Percentiles rank a stretch among this genome's conserved stretches.
phyloP scores from a whole-genome alignment of 306 rosid genomes.

The Casuarina cunninghamiana region DNA sequence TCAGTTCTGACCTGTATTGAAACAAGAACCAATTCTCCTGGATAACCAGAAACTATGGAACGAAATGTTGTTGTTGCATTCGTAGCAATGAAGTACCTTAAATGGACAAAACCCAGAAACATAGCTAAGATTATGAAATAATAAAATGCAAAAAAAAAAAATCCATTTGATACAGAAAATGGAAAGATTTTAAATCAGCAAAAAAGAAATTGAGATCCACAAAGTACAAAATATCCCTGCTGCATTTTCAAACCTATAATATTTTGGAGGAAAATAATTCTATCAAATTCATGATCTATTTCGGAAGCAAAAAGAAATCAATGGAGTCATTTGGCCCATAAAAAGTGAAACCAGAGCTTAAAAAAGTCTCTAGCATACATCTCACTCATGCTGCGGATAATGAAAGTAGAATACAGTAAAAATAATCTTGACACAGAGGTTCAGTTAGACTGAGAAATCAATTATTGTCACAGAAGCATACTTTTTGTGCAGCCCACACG shows the following conservation, averaged over 20 bases:
- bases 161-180: background rate
- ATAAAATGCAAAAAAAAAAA: constrained; percentile 1
- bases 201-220: background rate
- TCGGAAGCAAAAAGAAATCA: too few relatives aligned
- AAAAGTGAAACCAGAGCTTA: background rate
- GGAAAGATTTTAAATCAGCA: constrained; percentile 16
- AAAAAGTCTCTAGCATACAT: background rate
- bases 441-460: background rate
- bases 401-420: background rate
- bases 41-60: constrained; percentile 69
- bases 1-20: constrained; percentile 71
- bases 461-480: background rate
- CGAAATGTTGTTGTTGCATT: constrained; percentile 89
- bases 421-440: constrained; percentile 3
- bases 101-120: constrained; percentile 26
- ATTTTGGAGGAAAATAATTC: background rate
- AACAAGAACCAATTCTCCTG: constrained; percentile 73
- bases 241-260: constrained; percentile 12
- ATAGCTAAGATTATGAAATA: constrained; percentile 22
- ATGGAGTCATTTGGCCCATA: background rate
- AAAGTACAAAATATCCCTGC: constrained; percentile 15
- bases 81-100: constrained; percentile 72
- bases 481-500: background rate
- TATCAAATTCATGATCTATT: constrained; percentile 8
- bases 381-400: background rate